Percentiles rank a stretch among this genome's conserved stretches.
Evolutionary conservation across 2,329 filamentous ascomycete genomes (phyloP).

Genomic region (Microdochium nivale): DNA sequence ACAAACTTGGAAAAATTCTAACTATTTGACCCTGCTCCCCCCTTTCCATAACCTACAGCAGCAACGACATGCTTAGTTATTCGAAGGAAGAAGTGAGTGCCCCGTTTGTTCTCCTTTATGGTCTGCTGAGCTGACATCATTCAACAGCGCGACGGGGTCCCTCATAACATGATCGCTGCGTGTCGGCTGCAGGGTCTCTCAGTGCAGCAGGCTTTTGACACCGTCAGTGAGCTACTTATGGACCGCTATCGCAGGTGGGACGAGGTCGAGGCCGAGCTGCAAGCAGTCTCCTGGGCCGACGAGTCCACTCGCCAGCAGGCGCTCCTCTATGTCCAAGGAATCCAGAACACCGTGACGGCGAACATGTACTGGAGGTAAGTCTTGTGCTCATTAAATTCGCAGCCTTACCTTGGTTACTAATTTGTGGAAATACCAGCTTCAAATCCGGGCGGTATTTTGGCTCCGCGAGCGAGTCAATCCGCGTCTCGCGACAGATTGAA

Average conservation of each 20-base stretch:
- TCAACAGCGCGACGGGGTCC: constrained; percentile 7
- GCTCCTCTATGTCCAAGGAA: constrained; percentile 12
- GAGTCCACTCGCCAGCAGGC: constrained; percentile 8
- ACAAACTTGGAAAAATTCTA: too few species aligned
- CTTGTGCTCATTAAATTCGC: too few species aligned
- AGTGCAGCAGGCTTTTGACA: constrained; percentile 12
- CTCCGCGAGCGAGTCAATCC: too few species aligned
- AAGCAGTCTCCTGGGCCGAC: background rate
- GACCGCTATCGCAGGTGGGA: constrained; percentile 4
- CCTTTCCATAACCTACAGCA: too few species aligned
- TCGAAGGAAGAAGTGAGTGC: background rate
- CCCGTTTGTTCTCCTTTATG: background rate
- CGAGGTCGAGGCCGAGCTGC: background rate
- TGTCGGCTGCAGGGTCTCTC: constrained; percentile 9
- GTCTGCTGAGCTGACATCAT: background rate
- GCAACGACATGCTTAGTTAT: background rate
- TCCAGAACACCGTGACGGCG: constrained; percentile 12
- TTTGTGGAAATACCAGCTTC: too few species aligned
- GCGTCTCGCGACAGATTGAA: too few species aligned
- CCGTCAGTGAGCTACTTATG: constrained; percentile 9
- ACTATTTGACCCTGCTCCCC: too few species aligned
- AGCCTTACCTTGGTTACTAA: too few species aligned
- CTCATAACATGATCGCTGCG: constrained; percentile 11
- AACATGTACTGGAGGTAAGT: constrained; percentile 9
- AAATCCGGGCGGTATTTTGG: background rate